Evolutionary conservation across 2,329 filamentous ascomycete genomes (phyloP).

Genomic region (Thielaviopsis populi): DNA sequence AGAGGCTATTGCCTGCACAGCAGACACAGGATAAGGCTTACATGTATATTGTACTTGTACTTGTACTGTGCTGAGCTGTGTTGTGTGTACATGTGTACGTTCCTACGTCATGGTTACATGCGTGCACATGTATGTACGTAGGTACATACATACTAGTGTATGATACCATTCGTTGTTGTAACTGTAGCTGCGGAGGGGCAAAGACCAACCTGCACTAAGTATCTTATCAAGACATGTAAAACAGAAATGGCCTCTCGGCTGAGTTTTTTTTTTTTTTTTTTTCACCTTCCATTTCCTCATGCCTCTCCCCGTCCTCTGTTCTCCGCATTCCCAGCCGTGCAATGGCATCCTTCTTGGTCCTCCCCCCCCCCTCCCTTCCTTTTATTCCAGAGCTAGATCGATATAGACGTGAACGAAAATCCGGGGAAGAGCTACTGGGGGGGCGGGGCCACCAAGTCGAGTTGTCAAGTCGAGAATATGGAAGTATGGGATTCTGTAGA

Average conservation of each 20-base stretch:
- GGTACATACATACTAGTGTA: not conserved
- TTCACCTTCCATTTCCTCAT: not conserved
- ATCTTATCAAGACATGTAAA: not conserved
- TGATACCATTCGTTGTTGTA: not conserved
- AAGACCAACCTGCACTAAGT: not conserved
- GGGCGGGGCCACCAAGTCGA: not conserved
- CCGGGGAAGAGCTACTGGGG: slow-evolving; percentile 3
- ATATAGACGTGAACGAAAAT: slow-evolving; percentile 6
- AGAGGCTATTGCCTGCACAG: not conserved
- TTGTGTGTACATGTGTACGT: not conserved
- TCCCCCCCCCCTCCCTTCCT: too few relatives aligned
- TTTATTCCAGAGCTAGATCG: not conserved
- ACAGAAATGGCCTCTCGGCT: not conserved
- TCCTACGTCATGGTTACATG: not conserved
- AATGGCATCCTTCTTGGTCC: not conserved
- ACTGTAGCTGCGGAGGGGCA: not conserved
- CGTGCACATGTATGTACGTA: not conserved
- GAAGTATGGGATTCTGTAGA: not conserved
- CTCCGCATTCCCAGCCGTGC: not conserved
- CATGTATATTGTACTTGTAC: not conserved
- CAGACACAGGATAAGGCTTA: not conserved
- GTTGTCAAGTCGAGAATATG: not conserved
- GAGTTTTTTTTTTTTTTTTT: not conserved
- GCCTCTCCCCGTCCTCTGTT: not conserved
- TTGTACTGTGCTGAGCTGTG: not conserved